Conservation (phyloP, 306 rosid genomes). For the Sicyos baderoa region DNA sequence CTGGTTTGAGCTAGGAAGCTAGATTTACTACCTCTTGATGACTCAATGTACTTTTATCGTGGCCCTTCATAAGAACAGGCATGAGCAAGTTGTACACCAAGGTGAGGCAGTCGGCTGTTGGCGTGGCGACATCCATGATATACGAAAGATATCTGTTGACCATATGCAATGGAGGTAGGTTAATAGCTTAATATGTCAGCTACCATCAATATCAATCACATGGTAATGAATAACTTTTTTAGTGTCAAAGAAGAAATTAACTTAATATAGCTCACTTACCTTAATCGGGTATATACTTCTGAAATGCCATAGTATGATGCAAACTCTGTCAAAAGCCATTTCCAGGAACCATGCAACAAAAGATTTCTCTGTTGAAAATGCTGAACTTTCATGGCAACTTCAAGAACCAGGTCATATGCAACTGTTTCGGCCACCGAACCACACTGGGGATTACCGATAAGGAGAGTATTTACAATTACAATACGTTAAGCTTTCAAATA, state of each 20-base stretch:
- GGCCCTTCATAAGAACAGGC: constrained; percentile 80
- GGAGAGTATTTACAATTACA: background rate
- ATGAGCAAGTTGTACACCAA: constrained; percentile 62
- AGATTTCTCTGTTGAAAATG: constrained; percentile 82
- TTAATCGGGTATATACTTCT: constrained; percentile 74
- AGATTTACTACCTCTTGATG: constrained; percentile 76
- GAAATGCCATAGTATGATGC: constrained; percentile 92
- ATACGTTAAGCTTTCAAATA: background rate
- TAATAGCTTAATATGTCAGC: constrained; percentile 1
- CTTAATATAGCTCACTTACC: constrained; percentile 38
- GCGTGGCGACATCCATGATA: constrained; percentile 96
- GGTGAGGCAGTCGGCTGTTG: constrained; percentile 91
- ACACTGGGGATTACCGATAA: constrained; percentile 33
- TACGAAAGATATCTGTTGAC: constrained; percentile 68
- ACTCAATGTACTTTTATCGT: constrained; percentile 68
- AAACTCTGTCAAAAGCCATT: constrained; percentile 90
- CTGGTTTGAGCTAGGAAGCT: constrained; percentile 14
- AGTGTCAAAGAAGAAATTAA: constrained; percentile 11
- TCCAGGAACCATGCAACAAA: constrained; percentile 77
- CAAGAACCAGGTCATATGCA: constrained; percentile 83
- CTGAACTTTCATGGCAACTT: constrained; percentile 89
- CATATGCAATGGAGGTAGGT: constrained; percentile 18
- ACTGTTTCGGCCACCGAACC: constrained; percentile 97
- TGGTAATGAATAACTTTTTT: too few species aligned
- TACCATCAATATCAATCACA: background rate